These are phyloP conservation scores for Miscanthus sacchariflorus DNA, from an alignment of 202 grass and related monocot genomes.

Conservation along the genomic window DNA sequence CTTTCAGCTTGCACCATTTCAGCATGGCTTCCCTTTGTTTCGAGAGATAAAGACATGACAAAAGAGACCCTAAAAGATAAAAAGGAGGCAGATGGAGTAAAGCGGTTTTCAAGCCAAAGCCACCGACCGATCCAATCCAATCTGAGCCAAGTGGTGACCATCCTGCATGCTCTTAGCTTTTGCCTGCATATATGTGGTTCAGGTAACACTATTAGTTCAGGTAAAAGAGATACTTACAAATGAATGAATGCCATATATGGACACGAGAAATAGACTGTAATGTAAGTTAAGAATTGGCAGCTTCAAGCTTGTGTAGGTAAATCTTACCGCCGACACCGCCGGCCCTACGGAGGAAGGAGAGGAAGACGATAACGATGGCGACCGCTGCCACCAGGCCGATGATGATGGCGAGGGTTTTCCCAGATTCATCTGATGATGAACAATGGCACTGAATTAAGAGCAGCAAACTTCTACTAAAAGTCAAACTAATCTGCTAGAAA, in stretches of 20 bases:
- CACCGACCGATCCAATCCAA: slow-evolving; percentile 58
- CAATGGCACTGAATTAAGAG: background rate
- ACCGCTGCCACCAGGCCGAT: slow-evolving; percentile 74
- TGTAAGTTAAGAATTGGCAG: background rate
- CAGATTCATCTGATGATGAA: slow-evolving; percentile 57
- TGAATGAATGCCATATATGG: slow-evolving; percentile 31
- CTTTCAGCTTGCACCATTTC: slow-evolving; percentile 43
- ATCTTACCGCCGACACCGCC: slow-evolving; percentile 48
- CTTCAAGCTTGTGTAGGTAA: background rate
- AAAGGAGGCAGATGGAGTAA: slow-evolving; percentile 47
- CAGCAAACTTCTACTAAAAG: background rate
- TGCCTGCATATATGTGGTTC: slow-evolving; percentile 42
- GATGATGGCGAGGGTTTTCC: slow-evolving; percentile 82
- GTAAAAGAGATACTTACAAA: slow-evolving; percentile 13
- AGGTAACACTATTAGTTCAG: slow-evolving; percentile 11
- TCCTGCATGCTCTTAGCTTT: slow-evolving; percentile 49
- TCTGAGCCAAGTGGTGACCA: slow-evolving; percentile 38
- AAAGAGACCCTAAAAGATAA: slow-evolving; percentile 60
- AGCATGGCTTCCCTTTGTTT: slow-evolving; percentile 54
- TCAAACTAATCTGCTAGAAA: background rate
- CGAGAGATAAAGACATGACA: slow-evolving; percentile 41
- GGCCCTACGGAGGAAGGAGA: slow-evolving; percentile 67
- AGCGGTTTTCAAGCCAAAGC: slow-evolving; percentile 47
- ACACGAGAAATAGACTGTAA: background rate
- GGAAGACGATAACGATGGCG: slow-evolving; percentile 70